Evolutionary conservation across 805 yeast species (phyloP), one percentile per base, ranked within the genome.

Genomic region (Starmera amethionina): DNA sequence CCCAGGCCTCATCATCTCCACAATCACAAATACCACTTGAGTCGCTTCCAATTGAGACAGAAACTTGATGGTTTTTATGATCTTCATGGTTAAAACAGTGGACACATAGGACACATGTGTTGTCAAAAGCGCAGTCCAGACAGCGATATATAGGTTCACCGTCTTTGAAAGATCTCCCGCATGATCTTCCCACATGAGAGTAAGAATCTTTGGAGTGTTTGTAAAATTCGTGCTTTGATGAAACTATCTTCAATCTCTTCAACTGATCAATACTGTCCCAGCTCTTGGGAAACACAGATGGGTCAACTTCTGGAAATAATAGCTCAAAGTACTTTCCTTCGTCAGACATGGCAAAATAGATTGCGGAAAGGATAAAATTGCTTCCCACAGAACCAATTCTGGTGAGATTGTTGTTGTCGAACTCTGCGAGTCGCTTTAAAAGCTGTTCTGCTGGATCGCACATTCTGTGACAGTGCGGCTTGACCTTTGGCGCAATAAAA

Each of bases 101-200:
- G 11, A 70, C 73, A 59, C 95, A 84, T 25, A 84, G 55, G 30
- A 85, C 88, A 65, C 94, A 84, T 0, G 89, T 80, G 8, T 76
- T 77, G 58, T 84, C 95, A 44, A 71, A 73, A 0, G 84, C 86
- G 65, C 95, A 84, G 42, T 82, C 85, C 30, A 66, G 66, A 53
- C 95, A 84, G 41, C 86, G 65, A 54, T 80, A 84, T 16, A 82
- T 79, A 1, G 81, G 77, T 44, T 80, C 84, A 19, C 82, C 82
- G 4, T 58, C 51, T 32, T 67, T 69, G 47, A 84, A 77, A 30
- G 74, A 67, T 40, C 78, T 66, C 4, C 88, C 82, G 63, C 95
- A 84, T 15, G 78, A 76, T 48, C 80, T 71, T n/a, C 77, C 79
- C 3, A 60, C 54, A 41, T 83, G 85, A 0, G 47, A 33, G 25